Evolutionary conservation across 2,329 filamentous ascomycete genomes (phyloP).

Genomic region (Macrophomina tecta): DNA sequence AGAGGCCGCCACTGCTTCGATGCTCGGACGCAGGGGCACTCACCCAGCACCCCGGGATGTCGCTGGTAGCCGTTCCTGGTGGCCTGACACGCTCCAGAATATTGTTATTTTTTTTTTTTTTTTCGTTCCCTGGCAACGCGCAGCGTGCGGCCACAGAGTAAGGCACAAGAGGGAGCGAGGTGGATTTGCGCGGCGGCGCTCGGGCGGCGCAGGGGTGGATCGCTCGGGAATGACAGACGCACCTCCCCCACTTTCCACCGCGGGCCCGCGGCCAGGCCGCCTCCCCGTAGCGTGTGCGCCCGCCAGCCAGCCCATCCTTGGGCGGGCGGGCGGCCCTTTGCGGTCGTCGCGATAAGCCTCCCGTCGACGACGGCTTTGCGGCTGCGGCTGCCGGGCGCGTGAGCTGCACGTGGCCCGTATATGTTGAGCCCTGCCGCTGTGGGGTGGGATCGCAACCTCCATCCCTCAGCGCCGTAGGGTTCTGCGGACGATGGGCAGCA

Average conservation of each 20-base stretch:
- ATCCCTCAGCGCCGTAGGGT: too few relatives aligned
- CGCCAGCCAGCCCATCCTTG: neutral
- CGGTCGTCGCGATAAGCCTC: conserved; percentile 1
- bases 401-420: conserved; percentile 10
- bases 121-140: neutral
- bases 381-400: conserved; percentile 13
- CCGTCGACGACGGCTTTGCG: neutral
- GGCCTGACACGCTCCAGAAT: conserved; percentile 21
- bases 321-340: neutral
- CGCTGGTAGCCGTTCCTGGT: conserved; percentile 3
- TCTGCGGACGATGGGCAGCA: conserved; percentile 5
- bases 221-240: conserved; percentile 20
- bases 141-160: conserved; percentile 8
- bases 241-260: conserved; percentile 22
- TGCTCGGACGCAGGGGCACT: conserved; percentile 8
- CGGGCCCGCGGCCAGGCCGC: neutral
- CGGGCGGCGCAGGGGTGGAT: conserved; percentile 15
- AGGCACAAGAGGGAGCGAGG: conserved; percentile 2
- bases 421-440: neutral
- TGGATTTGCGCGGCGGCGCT: conserved; percentile 24
- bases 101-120: conserved; percentile 1
- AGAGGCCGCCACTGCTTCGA: neutral
- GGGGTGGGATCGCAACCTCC: too few relatives aligned
- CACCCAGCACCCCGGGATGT: conserved; percentile 9
- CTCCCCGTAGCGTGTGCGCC: neutral